Percentiles rank a stretch among this genome's conserved stretches.
These are phyloP conservation scores for Xylariaceae sp. DNA, from an alignment of 2,329 filamentous ascomycete species.

Conservation along the genomic window DNA sequence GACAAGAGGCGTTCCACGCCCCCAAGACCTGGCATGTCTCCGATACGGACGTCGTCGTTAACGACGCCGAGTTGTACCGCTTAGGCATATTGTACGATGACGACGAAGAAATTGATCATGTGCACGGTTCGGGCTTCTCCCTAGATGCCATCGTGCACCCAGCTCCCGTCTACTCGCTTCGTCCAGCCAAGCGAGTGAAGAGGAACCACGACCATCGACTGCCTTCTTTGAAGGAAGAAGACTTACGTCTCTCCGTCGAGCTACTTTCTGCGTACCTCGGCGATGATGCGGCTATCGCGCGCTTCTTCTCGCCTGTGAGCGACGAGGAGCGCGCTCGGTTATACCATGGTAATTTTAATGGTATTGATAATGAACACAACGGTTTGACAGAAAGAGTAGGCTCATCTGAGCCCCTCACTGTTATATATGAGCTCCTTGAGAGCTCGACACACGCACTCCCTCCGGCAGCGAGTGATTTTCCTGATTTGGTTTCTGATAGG, in stretches of 20 bases:
- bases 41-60: slow-evolving; percentile 31
- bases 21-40: slow-evolving; percentile 22
- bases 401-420: slow-evolving; percentile 20
- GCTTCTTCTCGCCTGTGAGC: slow-evolving; percentile 21
- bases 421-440: slow-evolving; percentile 35
- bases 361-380: slow-evolving; percentile 1
- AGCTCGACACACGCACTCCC: slow-evolving; percentile 17
- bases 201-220: slow-evolving; percentile 9
- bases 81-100: slow-evolving; percentile 40
- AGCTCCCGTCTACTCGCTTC: slow-evolving; percentile 36
- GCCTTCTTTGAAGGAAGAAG: slow-evolving; percentile 7
- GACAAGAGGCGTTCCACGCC: slow-evolving; percentile 40
- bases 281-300: slow-evolving; percentile 22
- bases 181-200: slow-evolving; percentile 33
- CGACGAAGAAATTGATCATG: slow-evolving; percentile 31
- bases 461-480: slow-evolving; percentile 21
- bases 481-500: slow-evolving; percentile 30
- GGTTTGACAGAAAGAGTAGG: background rate
- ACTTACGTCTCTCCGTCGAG: slow-evolving; percentile 22
- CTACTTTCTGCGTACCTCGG: slow-evolving; percentile 26
- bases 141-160: slow-evolving; percentile 35
- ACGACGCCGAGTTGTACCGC: slow-evolving; percentile 37
- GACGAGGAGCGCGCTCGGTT: slow-evolving; percentile 3
- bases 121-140: slow-evolving; percentile 32
- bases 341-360: background rate